Evolutionary conservation across 2,329 filamentous ascomycete species (phyloP), one percentile per base, ranked within the genome.

Genomic region (Diaporthe australafricana): DNA sequence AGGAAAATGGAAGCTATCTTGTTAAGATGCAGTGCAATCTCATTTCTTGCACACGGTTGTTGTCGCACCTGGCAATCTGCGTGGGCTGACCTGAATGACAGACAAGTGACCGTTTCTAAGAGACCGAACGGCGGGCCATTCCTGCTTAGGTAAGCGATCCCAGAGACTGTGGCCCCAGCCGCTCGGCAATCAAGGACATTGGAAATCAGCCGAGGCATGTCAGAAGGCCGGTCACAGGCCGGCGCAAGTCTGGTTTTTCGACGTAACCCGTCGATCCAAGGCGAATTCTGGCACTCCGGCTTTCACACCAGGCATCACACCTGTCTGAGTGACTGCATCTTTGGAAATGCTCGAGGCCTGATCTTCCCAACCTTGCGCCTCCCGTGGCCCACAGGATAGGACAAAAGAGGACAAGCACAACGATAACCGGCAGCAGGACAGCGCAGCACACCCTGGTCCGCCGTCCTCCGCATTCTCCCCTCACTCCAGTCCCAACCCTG

Each of bases 141-240:
- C 6, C 9, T 7, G 66, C 40, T 68, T 57, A 68, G 53, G 53
- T 68, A 57, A 68, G 42, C 42, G 4, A 11, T 2, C 20, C 42
- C 25, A 38, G 0, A 48, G 17, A 38, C 52, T 27, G 50, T 12
- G 3, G 38, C 14, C 35, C 48, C n/a, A 66, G 47, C 47, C 47
- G 62, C 62, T 50, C 66, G 66, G 38, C 53, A 60, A 27, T 25
- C 38, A 30, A 42, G 32, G 27, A 68, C 48, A 42, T 14, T 42
- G 32, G 32, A 17, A 57, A 69, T 60, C 30, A 69, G 50, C 66
- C 66, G 66, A 69, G 66, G 66, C 66, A 69, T 69, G 52, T 56
- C 42, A 16, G 48, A 35, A 27, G 35, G 55, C 40, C 66, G 52
- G 53, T 69, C 66, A 69, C 66, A 69, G 42, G 66, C 66, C 53